phyloP scores from a whole-genome alignment of 371 early-diverging fungal genomes.

The Mucor saturninus region DNA sequence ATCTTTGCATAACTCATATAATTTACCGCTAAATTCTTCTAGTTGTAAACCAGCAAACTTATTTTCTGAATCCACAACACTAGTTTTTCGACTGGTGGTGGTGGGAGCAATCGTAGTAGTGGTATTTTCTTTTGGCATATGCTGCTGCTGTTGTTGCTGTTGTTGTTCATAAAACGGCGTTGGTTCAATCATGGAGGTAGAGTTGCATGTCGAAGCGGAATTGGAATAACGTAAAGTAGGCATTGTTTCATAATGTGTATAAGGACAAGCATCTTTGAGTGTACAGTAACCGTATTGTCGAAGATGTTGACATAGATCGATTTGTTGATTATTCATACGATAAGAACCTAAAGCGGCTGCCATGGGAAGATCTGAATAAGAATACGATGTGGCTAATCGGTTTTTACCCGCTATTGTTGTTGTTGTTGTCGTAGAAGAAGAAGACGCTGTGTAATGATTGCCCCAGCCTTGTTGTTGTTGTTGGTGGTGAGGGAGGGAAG shows the following conservation, averaged over 20 bases:
- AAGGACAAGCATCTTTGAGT: slow-evolving; percentile 64
- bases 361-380: slow-evolving; percentile 36
- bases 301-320: slow-evolving; percentile 37
- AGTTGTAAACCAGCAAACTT: slow-evolving; percentile 68
- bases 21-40: slow-evolving; percentile 72
- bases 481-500: too few species aligned
- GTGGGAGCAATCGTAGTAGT: not conserved
- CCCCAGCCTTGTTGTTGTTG: slow-evolving; percentile 25
- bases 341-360: slow-evolving; percentile 8
- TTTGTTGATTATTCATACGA: slow-evolving; percentile 2
- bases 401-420: not conserved
- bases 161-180: not conserved
- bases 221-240: not conserved
- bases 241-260: slow-evolving; percentile 39
- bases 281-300: slow-evolving; percentile 67
- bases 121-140: not conserved
- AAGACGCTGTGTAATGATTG: too few species aligned
- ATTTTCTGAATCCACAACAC: not conserved
- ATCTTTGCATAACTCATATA: slow-evolving; percentile 84
- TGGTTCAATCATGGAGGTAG: not conserved
- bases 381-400: slow-evolving; percentile 38
- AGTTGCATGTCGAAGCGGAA: not conserved
- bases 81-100: not conserved
- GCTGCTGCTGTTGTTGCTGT: not conserved
- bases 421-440: not conserved